Conservation (phyloP, 345 rosid species). For the Corchorus olitorius region DNA sequence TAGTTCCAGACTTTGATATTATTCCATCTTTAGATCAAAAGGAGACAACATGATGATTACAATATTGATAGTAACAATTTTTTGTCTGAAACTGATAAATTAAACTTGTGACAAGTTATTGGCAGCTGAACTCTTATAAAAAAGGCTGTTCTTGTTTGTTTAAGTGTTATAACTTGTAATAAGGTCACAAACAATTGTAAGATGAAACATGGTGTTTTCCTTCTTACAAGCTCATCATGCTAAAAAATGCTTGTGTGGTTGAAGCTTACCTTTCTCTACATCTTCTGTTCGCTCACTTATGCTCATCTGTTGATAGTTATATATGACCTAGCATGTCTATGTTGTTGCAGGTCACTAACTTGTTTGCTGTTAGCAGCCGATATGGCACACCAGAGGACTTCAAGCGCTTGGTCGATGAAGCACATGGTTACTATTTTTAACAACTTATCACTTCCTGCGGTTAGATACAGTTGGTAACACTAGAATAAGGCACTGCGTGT, state of each 20-base stretch:
- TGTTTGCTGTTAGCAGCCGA: slow-evolving; percentile 89
- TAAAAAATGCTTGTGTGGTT: slow-evolving; percentile 2
- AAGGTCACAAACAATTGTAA: background rate
- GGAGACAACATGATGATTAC: background rate
- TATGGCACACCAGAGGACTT: slow-evolving; percentile 97
- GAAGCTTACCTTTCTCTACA: background rate
- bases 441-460: background rate
- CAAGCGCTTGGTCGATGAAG: slow-evolving; percentile 91
- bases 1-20: background rate
- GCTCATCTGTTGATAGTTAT: background rate
- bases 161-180: background rate
- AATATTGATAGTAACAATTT: background rate
- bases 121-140: background rate
- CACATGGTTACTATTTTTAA: slow-evolving; percentile 66
- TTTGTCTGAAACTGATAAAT: background rate
- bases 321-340: slow-evolving; percentile 22
- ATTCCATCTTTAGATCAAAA: background rate
- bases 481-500: background rate
- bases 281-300: background rate
- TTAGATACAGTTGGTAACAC: background rate
- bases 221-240: slow-evolving; percentile 4
- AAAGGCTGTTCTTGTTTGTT: background rate
- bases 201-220: background rate
- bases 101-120: background rate
- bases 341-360: slow-evolving; percentile 77